These are phyloP conservation scores for Yamadazyma friedrichii DNA, from an alignment of 1,139 yeast species.

Conservation along the genomic window DNA sequence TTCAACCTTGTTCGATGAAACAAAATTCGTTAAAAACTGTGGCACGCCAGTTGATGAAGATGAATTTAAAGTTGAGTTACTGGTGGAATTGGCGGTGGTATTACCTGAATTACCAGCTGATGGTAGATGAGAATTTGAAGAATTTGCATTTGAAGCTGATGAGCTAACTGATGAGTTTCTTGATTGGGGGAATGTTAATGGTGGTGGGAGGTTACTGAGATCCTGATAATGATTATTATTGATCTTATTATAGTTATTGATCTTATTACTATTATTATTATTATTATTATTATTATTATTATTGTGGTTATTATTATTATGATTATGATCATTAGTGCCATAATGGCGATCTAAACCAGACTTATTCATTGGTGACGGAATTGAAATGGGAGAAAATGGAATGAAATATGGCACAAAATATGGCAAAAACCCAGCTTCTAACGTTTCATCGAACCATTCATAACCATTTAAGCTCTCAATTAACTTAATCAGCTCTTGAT, in stretches of 20 bases:
- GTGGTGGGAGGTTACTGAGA: not conserved
- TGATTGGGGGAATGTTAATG: not conserved
- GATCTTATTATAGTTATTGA: not conserved
- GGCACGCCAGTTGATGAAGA: constrained; percentile 22
- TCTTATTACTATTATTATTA: too few relatives aligned
- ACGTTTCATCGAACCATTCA: constrained; percentile 21
- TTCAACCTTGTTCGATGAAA: constrained; percentile 8
- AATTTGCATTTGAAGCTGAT: constrained; percentile 3
- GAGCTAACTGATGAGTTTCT: constrained; percentile 7
- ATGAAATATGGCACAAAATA: constrained; percentile 4
- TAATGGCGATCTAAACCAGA: not conserved
- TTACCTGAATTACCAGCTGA: not conserved
- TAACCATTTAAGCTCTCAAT: constrained; percentile 26
- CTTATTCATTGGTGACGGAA: not conserved
- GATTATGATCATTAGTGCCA: too few relatives aligned
- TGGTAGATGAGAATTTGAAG: constrained; percentile 7
- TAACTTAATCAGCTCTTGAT: constrained; percentile 16
- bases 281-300: too few relatives aligned
- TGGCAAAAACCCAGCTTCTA: constrained; percentile 19
- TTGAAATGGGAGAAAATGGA: not conserved
- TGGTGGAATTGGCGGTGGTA: not conserved
- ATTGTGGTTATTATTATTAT: not conserved
- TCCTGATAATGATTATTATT: not conserved
- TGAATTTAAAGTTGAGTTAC: constrained; percentile 6
- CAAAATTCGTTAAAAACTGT: constrained; percentile 32